These are phyloP conservation scores for Lonicera japonica DNA, from an alignment of 129 eudicot genomes.

Conservation along the genomic window DNA sequence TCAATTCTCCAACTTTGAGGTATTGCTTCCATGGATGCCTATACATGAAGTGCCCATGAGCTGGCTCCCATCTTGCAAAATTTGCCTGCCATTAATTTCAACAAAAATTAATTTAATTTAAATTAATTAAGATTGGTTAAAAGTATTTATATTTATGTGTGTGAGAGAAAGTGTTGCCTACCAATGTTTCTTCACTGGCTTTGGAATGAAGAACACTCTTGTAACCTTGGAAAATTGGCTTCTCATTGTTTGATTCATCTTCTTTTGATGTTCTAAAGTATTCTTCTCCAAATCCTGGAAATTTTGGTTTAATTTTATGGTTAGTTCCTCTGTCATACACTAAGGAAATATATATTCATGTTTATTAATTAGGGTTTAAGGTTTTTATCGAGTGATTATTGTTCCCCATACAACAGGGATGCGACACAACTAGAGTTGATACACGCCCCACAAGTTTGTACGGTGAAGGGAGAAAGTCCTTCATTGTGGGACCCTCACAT, in stretches of 20 bases:
- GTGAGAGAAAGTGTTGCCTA: conserved; percentile 10
- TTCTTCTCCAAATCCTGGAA: conserved; percentile 45
- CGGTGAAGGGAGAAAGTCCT: not conserved
- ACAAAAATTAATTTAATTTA: too few species aligned
- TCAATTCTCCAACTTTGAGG: conserved; percentile 44
- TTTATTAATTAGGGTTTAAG: too few species aligned
- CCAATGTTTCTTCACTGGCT: conserved; percentile 57
- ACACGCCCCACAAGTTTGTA: too few species aligned
- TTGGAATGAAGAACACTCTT: conserved; percentile 64
- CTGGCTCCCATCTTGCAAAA: conserved; percentile 94
- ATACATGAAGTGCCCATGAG: conserved; percentile 61
- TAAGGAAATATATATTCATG: not conserved
- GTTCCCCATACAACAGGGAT: too few species aligned
- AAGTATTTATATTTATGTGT: not conserved
- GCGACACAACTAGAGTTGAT: too few species aligned
- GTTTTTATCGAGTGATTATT: too few species aligned
- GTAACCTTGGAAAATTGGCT: conserved; percentile 29
- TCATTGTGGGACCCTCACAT: too few species aligned
- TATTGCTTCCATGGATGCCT: conserved; percentile 83
- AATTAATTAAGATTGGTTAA: not conserved
- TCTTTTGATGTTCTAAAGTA: conserved; percentile 13
- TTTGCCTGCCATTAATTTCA: conserved; percentile 41
- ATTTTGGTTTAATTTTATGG: not conserved
- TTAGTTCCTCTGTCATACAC: too few species aligned
- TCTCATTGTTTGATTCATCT: conserved; percentile 6